These are phyloP conservation scores for Fusarium sp. DNA, from an alignment of 2,329 filamentous ascomycete genomes.

Conservation along the genomic window DNA sequence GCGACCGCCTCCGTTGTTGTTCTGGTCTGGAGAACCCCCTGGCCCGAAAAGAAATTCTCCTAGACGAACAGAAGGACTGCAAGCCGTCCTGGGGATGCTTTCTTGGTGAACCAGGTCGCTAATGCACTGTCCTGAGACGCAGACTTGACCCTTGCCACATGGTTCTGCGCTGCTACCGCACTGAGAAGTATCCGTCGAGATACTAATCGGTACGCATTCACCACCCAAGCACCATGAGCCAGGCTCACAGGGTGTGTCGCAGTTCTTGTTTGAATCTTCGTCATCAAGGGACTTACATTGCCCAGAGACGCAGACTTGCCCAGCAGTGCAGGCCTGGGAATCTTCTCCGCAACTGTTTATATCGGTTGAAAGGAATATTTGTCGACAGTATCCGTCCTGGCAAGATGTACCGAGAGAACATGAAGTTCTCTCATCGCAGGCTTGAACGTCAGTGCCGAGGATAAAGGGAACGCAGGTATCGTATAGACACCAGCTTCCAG, in stretches of 20 bases:
- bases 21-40: background rate
- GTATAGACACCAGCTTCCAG: conserved; percentile 33
- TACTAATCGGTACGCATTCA: conserved; percentile 6
- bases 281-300: conserved; percentile 2
- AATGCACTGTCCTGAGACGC: conserved; percentile 20
- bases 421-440: conserved; percentile 6
- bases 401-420: conserved; percentile 18
- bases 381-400: conserved; percentile 11
- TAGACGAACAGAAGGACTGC: background rate
- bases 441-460: conserved; percentile 23
- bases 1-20: background rate
- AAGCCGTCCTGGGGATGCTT: background rate
- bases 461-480: conserved; percentile 24
- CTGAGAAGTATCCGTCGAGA: conserved; percentile 15
- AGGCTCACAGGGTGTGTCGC: conserved; percentile 9
- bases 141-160: conserved; percentile 13
- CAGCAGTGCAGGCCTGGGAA: conserved; percentile 11
- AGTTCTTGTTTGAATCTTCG: background rate
- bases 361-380: conserved; percentile 14
- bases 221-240: conserved; percentile 9
- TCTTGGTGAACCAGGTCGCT: background rate
- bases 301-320: conserved; percentile 23
- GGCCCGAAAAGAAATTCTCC: background rate
- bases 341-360: conserved; percentile 17
- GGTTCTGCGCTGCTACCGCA: conserved; percentile 3